phyloP scores from a whole-genome alignment of 2,329 filamentous ascomycete genomes.

The Ophiocordyceps camponoti-floridani region DNA sequence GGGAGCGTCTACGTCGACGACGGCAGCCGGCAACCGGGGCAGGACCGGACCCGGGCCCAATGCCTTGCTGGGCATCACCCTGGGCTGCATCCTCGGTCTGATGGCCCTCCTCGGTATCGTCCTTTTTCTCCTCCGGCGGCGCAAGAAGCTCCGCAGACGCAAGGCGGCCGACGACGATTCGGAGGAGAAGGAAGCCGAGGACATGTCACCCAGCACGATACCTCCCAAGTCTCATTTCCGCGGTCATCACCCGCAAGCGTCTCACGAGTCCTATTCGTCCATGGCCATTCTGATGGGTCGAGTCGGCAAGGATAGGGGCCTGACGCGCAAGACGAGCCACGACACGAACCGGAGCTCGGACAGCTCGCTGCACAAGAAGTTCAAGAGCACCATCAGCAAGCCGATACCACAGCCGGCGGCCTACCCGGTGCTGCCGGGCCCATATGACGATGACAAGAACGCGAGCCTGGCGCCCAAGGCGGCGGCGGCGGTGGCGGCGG shows the following conservation, averaged over 20 bases:
- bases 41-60: constrained; percentile 20
- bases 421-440: constrained; percentile 14
- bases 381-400: constrained; percentile 44
- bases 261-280: constrained; percentile 41
- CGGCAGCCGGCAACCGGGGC: constrained; percentile 6
- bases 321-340: constrained; percentile 36
- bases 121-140: constrained; percentile 37
- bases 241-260: constrained; percentile 33
- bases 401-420: constrained; percentile 31
- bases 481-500: constrained; percentile 13
- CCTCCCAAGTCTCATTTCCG: constrained; percentile 21
- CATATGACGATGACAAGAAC: constrained; percentile 19
- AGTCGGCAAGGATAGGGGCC: constrained; percentile 27
- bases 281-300: constrained; percentile 51
- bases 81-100: constrained; percentile 65
- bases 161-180: constrained; percentile 26
- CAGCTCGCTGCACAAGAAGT: constrained; percentile 41
- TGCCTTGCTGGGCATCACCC: constrained; percentile 59
- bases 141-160: constrained; percentile 36
- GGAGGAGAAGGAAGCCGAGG: constrained; percentile 41
- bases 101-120: constrained; percentile 51
- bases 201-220: constrained; percentile 24
- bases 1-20: constrained; percentile 2
- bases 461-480: constrained; percentile 19
- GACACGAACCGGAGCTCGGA: constrained; percentile 29